Conservation (phyloP, 495 filamentous ascomycete species). For the Neurospora intermedia region DNA sequence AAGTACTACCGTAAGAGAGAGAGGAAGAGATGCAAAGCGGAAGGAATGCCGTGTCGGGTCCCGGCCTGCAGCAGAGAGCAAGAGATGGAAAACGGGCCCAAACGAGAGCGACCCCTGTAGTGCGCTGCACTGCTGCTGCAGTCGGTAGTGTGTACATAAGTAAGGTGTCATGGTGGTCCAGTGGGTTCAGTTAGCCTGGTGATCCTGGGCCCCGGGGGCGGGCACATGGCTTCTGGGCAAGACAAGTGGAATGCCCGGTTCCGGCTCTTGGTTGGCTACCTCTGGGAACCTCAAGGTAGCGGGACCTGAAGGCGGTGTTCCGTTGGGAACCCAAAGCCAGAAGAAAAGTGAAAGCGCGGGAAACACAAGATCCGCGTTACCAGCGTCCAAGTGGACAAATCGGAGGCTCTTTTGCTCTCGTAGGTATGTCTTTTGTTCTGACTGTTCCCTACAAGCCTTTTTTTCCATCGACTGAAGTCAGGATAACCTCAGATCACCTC, state of each 20-base stretch:
- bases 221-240: background rate
- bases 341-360: background rate
- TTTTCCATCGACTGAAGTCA: background rate
- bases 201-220: background rate
- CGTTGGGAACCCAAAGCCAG: background rate
- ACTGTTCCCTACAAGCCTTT: background rate
- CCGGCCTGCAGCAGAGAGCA: background rate
- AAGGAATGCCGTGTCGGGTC: background rate
- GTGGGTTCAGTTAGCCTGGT: background rate
- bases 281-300: too few relatives aligned
- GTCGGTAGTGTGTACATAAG: background rate
- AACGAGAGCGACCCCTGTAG: background rate
- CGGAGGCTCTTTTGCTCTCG: background rate
- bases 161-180: background rate
- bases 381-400: background rate
- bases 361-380: background rate
- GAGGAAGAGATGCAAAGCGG: background rate
- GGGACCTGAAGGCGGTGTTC: background rate
- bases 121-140: background rate
- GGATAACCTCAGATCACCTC: background rate
- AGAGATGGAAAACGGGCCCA: background rate
- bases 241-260: background rate
- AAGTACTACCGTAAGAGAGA: background rate
- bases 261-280: background rate
- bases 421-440: background rate